Evolutionary conservation across 2,329 filamentous ascomycete species (phyloP), one percentile per base, ranked within the genome.

Genomic region (Ophiocordyceps camponoti-floridani): DNA sequence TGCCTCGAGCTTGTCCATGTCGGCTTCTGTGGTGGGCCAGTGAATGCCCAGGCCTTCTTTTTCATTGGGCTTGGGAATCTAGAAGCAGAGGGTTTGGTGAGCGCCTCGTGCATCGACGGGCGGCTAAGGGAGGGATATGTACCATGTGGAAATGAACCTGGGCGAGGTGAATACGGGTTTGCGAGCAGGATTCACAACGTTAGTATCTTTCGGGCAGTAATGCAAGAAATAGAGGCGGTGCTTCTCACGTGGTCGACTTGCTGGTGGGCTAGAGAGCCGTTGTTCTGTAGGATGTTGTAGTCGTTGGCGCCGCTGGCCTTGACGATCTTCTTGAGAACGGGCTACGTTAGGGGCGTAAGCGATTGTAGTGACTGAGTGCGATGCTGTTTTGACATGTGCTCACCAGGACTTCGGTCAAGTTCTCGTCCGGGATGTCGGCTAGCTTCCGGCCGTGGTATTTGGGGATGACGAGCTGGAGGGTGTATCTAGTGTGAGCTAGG

Each of bases 251-350:
- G 91, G 53, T 86, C 82, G 49, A 98, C 89, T 50, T 82, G 70
- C 67, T 96, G 91, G 63, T 98, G 91, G 16, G 91, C 91, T 56
- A 89, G 75, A 19, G 75, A 70, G 44, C 91, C 91, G 58, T 98
- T 98, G 67, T 98, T 98, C 68, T 98, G 91, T 47, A 98, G 68
- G 43, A 98, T 75, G 58, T 98, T 98, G 71, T 86, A 98, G 62
- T 96, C 75, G 44, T 70, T 67, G 4, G 82, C 79, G 35, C 84
- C 84, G 4, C 76, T 78, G 27, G 87, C 89, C 18, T 69, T 63
- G 43, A 82, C 87, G 42, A 98, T 76, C 63, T 84, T 89, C 74
- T 94, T 95, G 42, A 85, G 81, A 14, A 57, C 58, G 41, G 62
- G 62, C 62, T 64, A 41, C 28, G 19, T 13, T 18, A 18, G 4